Evolutionary conservation across 2,329 filamentous ascomycete species (phyloP).

Genomic region (Fusarium sp.): DNA sequence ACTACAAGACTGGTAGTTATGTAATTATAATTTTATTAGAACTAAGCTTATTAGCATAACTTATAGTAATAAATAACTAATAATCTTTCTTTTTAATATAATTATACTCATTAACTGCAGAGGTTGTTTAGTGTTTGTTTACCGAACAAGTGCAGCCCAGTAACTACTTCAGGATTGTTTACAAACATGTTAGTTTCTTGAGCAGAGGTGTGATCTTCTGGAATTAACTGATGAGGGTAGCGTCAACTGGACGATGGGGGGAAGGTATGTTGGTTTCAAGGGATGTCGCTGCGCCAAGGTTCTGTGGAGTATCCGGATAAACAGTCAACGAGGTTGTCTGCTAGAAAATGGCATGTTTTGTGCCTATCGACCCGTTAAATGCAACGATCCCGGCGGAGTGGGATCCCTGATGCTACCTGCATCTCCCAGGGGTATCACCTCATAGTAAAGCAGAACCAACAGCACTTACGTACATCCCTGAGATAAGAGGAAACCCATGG

Average conservation of each 20-base stretch:
- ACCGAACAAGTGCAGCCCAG: constrained; percentile 9
- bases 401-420: constrained; percentile 3
- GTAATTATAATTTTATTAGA: too few species aligned
- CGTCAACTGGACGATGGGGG: constrained; percentile 8
- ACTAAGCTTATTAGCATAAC: too few species aligned
- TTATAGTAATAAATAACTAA: too few species aligned
- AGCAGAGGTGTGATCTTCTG: background rate
- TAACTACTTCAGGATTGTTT: background rate
- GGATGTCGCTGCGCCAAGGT: background rate
- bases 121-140: constrained; percentile 21
- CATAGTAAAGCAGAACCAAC: constrained; percentile 2
- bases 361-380: constrained; percentile 4
- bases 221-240: constrained; percentile 26
- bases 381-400: constrained; percentile 7
- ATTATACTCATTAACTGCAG: constrained; percentile 1
- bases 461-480: background rate
- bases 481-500: background rate
- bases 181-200: constrained; percentile 7
- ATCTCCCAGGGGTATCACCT: constrained; percentile 4
- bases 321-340: background rate
- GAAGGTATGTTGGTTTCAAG: too few species aligned
- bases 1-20: too few species aligned
- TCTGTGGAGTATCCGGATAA: background rate
- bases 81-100: rapidly evolving
- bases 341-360: constrained; percentile 9